A percentile compares a stretch with the other conserved stretches of the same genome.
Conservation (phyloP, 331 rosid genomes). For the Acacia pycnantha region DNA sequence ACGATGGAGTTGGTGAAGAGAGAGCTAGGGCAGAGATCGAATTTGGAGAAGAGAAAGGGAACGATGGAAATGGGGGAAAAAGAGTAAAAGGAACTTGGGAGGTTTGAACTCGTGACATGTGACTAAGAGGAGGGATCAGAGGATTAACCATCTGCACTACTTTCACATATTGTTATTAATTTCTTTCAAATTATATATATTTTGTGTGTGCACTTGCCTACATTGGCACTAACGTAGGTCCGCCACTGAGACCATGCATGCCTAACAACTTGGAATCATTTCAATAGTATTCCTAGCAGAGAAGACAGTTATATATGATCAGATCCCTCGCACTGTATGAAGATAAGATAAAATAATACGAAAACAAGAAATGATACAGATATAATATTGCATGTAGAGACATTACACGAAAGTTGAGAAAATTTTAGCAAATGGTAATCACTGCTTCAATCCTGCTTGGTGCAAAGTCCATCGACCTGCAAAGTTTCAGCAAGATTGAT, state of each 20-base stretch:
- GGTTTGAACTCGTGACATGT: no score
- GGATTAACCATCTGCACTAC: no score
- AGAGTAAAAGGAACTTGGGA: no score
- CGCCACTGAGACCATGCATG: not conserved
- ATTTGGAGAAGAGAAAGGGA: no score
- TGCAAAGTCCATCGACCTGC: conserved; percentile 11
- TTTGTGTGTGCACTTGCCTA: no score
- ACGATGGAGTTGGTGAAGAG: no score
- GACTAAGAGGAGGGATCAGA: no score
- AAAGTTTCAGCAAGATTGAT: conserved; percentile 20
- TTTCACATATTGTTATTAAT: no score
- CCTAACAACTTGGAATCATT: not conserved
- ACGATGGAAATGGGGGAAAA: no score
- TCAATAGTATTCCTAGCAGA: not conserved
- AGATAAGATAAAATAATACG: conserved; percentile 8
- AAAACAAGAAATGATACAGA: not conserved
- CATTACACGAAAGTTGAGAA: not conserved
- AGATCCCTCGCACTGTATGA: not conserved
- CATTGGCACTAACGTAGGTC: no score
- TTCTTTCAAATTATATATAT: no score
- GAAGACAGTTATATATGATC: not conserved
- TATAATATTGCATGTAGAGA: conserved; percentile 7
- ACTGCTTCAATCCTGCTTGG: not conserved
- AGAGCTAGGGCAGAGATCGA: no score
- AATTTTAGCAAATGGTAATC: not conserved